These are phyloP conservation scores for Torrubiellomyces zombiae DNA, from an alignment of 2,329 filamentous ascomycete species.

Conservation along the genomic window DNA sequence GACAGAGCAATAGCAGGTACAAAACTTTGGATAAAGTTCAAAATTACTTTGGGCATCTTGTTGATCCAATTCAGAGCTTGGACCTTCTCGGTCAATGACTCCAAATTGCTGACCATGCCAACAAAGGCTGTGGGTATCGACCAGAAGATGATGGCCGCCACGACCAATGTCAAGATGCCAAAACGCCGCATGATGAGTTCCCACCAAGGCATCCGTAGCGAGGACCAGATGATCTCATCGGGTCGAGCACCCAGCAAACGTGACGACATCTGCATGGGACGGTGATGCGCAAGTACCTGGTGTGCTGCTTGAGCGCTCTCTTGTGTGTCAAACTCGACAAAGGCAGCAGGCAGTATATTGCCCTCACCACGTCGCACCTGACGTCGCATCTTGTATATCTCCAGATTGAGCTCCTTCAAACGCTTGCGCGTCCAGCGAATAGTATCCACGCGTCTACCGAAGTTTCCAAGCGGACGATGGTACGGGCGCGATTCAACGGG, in stretches of 20 bases:
- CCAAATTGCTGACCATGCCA: conserved; percentile 72
- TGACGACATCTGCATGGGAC: conserved; percentile 72
- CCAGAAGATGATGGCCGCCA: conserved; percentile 77
- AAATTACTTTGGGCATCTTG: conserved; percentile 49
- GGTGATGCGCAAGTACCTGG: conserved; percentile 76
- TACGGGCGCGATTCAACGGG: conserved; percentile 57
- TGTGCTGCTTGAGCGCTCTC: conserved; percentile 73
- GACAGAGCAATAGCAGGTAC: conserved; percentile 65
- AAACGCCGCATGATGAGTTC: conserved; percentile 60
- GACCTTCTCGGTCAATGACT: conserved; percentile 43
- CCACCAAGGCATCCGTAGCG: conserved; percentile 75
- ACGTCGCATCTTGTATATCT: conserved; percentile 48
- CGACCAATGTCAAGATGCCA: conserved; percentile 53
- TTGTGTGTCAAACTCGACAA: conserved; percentile 77
- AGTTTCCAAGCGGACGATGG: conserved; percentile 48
- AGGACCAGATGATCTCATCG: conserved; percentile 72
- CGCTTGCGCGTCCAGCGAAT: conserved; percentile 69
- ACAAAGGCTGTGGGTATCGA: conserved; percentile 60
- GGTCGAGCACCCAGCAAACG: conserved; percentile 73
- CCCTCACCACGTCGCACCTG: conserved; percentile 57
- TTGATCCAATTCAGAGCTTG: conserved; percentile 62
- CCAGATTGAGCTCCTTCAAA: conserved; percentile 20
- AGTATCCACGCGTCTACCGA: conserved; percentile 83
- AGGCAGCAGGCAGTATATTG: conserved; percentile 58
- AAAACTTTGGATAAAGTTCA: conserved; percentile 72